These are phyloP conservation scores for Leonotis leonurus DNA, from an alignment of 257 asterid genomes.

Conservation along the genomic window DNA sequence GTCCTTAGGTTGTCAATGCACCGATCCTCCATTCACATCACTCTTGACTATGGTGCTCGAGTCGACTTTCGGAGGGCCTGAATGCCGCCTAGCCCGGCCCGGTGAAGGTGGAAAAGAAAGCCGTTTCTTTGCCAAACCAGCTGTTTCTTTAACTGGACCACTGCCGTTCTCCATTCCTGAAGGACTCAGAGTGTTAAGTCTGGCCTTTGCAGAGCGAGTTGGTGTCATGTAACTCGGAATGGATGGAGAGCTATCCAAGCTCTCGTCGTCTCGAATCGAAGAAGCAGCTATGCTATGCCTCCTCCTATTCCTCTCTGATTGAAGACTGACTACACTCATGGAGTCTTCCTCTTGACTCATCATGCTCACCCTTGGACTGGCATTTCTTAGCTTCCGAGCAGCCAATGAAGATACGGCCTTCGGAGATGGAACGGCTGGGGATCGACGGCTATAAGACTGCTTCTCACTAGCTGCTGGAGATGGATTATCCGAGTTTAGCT, in stretches of 20 bases:
- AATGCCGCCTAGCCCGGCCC: slow-evolving; percentile 48
- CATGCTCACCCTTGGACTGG: slow-evolving; percentile 48
- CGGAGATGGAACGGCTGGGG: slow-evolving; percentile 43
- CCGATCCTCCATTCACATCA: slow-evolving; percentile 32
- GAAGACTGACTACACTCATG: slow-evolving; percentile 48
- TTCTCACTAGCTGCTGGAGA: slow-evolving; percentile 42
- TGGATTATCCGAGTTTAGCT: slow-evolving; percentile 52
- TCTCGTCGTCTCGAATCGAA: slow-evolving; percentile 68
- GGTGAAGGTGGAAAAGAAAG: slow-evolving; percentile 81
- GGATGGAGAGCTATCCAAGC: slow-evolving; percentile 67
- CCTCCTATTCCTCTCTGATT: slow-evolving; percentile 59
- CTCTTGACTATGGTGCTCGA: slow-evolving; percentile 21
- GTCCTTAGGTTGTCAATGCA: slow-evolving; percentile 12
- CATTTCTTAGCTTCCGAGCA: slow-evolving; percentile 48
- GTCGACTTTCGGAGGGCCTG: slow-evolving; percentile 56
- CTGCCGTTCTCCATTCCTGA: slow-evolving; percentile 43
- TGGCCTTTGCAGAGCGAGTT: slow-evolving; percentile 75
- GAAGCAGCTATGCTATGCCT: slow-evolving; percentile 83
- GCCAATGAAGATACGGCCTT: slow-evolving; percentile 19
- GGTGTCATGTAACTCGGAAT: slow-evolving; percentile 84
- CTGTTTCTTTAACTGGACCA: slow-evolving; percentile 37
- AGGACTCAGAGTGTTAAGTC: slow-evolving; percentile 49
- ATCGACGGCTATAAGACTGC: slow-evolving; percentile 21
- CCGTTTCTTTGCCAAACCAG: slow-evolving; percentile 46
- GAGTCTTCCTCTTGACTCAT: slow-evolving; percentile 62